Evolutionary conservation across 176 grass and related monocot species (phyloP), one percentile per base, ranked within the genome.

Genomic region (Lolium rigidum): DNA sequence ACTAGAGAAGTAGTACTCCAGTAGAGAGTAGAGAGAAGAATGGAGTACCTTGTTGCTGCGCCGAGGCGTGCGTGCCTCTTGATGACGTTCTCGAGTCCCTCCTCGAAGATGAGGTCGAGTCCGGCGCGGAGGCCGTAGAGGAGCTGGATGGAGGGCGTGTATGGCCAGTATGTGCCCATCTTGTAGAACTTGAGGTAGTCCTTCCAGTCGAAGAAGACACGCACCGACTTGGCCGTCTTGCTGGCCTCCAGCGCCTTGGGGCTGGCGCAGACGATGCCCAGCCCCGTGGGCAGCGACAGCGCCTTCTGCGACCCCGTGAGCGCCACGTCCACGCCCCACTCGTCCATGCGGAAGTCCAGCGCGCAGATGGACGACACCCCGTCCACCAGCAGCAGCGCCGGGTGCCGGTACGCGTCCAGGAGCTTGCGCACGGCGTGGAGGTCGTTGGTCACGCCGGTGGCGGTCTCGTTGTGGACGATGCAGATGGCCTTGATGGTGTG

Each of bases 401-500:
- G 96, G 87, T 94, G 93, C 21, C 69, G 70, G 75, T 94, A 86
- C 39, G 72, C 22, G 86, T 98, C 95, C 25, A 98, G 93, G 58
- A 98, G 28, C 51, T 78, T 83, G 51, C 94, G 89, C 2, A 99
- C 92, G 43, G 90, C 39, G 39, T 90, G 77, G 76, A 99, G 79
- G 86, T 99, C 86, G 77, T 96, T 99, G 90, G 94, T 99, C 20
- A 99, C 97, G 25, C 97, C 97, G 11, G 97, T 99, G n/a, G 94
- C 97, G 3, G 97, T 99, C 82, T 99, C 97, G 77, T 99, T 99
- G 92, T 99, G 97, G 43, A 99, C 97, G 82, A 99, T 90, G 80
- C 92, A 94, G 15, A 99, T n/a, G 21, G 97, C 97, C 92, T 99
- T 99, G 88, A 99, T 99, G 67, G 90, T 80, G 72, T 87, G 94